Base-by-base conservation (phyloP, 2,329 filamentous ascomycete species). In the Penicillium hesseltinei region DNA sequence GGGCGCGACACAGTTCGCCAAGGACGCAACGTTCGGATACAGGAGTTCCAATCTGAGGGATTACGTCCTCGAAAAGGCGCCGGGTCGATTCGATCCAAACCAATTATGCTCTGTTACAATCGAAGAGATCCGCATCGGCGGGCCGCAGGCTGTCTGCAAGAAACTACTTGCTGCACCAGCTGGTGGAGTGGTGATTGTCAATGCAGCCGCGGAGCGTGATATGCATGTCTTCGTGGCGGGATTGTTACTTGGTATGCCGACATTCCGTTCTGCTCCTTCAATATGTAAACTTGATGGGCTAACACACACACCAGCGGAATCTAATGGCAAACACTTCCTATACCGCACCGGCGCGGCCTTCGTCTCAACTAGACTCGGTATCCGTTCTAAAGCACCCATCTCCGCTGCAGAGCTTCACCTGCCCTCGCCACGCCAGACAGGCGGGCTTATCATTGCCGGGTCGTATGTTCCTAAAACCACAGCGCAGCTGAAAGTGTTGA, bases 381-480 rank as follows among this genome's bases (percentile, higher is more conserved):
- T 85, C 31, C 72, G 73, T 0, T 78, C 75, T 0, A 84, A 84
- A 19, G 67, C 78, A 0, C 82, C 82, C 0, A 76, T 85, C 11
- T 77, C 80, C 0, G 76, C 80, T 0, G 60, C 66, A 0, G 73
- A 82, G 25, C 69, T 85, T 0, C 60, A 73, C 0, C 67, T 80
- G 10, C 64, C 67, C 0, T 70, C 70, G 0, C 69, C 69, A 0
- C 63, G 64, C 13, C 56, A 69, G 2, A 71, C 72, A 0, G 83
- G 83, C 0, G 82, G 82, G 0, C 65, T 86, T 0, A 77, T 85
- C 19, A 77, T 86, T 17, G 82, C 82, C 0, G 82, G 84, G 0
- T 83, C 80, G 0, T 85, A 86, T 44, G 82, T 85, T 0, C 82
- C 82, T 3, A 85, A 85, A 61, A 86, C 83, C 0, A 85, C 83